Evolutionary conservation across 148 eudicot species (phyloP).

Genomic region (Chenopodium berlandieri): DNA sequence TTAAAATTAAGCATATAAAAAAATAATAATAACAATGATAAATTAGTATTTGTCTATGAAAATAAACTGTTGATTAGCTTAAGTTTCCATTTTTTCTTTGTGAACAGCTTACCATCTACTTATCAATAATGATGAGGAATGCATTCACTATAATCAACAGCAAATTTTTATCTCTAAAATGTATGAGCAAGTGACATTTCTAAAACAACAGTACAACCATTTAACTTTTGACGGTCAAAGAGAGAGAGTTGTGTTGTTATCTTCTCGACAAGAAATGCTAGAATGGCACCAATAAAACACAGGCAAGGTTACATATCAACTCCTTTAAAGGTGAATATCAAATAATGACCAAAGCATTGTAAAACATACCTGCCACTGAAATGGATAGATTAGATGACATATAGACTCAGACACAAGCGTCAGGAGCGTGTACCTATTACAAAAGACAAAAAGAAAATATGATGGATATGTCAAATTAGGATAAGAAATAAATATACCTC

Average conservation of each 20-base stretch:
- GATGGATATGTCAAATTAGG: neutral
- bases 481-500: neutral
- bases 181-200: neutral
- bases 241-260: neutral
- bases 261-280: neutral
- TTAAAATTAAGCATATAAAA: neutral
- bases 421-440: conserved; percentile 75
- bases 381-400: conserved; percentile 84
- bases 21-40: too few relatives aligned
- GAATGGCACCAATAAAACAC: neutral
- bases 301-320: neutral
- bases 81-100: neutral
- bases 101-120: neutral
- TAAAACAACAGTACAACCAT: neutral
- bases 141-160: neutral
- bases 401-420: conserved; percentile 90
- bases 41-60: neutral
- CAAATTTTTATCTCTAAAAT: neutral
- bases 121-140: neutral
- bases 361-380: conserved; percentile 83
- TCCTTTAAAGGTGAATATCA: neutral
- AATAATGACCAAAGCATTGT: neutral
- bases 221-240: too few relatives aligned
- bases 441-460: neutral
- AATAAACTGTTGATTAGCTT: neutral